phyloP scores from a whole-genome alignment of 73 alveolate species.

The Blepharisma stoltei region DNA sequence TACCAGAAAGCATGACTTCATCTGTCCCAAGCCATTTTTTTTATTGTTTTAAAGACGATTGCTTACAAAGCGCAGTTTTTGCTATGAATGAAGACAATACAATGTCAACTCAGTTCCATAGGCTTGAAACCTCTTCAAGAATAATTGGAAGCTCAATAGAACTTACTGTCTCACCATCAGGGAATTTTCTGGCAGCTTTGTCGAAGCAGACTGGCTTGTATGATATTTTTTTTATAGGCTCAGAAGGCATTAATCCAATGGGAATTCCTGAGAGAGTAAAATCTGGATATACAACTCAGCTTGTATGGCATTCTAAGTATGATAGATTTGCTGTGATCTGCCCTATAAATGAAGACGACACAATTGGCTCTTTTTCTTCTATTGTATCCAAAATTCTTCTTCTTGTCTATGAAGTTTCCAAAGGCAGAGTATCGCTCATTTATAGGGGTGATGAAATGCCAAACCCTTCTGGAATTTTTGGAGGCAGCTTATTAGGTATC shows the following conservation, averaged over 20 bases:
- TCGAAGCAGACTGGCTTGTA: not conserved
- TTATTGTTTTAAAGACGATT: not conserved
- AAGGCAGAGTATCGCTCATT: not conserved
- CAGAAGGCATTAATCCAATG: not conserved
- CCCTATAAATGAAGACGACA: slow-evolving; percentile 26
- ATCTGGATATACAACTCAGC: slow-evolving; percentile 16
- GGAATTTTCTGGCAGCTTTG: not conserved
- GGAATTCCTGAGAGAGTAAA: not conserved
- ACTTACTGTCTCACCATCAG: slow-evolving; percentile 12
- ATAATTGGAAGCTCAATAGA: not conserved
- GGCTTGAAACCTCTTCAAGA: not conserved
- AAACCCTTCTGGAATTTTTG: not conserved
- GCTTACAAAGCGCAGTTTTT: not conserved
- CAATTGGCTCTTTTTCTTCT: slow-evolving; percentile 1
- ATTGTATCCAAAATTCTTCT: not conserved
- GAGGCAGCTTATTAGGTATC: slow-evolving; percentile 6
- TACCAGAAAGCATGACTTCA: not conserved
- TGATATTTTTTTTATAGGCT: not conserved
- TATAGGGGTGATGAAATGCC: slow-evolving; percentile 19
- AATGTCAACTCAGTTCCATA: too few species aligned
- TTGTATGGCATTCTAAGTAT: not conserved
- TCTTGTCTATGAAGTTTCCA: not conserved
- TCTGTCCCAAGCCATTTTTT: not conserved
- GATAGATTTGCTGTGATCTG: slow-evolving; percentile 14
- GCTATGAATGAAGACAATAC: not conserved